Conservation (phyloP, 1,139 yeast genomes). For the Suhomyces chickasaworum region DNA sequence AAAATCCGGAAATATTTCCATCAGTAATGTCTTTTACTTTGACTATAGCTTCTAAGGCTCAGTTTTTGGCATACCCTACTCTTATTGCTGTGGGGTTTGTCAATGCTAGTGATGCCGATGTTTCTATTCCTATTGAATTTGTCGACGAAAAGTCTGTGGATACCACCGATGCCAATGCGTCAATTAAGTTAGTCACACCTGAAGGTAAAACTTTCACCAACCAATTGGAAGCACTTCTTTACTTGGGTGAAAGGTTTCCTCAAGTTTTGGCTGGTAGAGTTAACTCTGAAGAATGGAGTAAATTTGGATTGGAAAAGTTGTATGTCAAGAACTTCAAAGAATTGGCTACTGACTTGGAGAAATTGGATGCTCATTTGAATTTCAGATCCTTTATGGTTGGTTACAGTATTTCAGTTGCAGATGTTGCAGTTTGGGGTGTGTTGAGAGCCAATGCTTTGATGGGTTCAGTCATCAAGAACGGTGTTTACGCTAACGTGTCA, state of each 20-base stretch:
- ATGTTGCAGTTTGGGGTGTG: constrained; percentile 90
- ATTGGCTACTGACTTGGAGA: constrained; percentile 74
- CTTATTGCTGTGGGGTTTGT: constrained; percentile 76
- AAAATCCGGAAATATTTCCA: neutral
- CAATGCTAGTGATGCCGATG: constrained; percentile 50
- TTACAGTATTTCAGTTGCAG: constrained; percentile 68
- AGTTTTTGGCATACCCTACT: constrained; percentile 76
- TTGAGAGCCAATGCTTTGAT: constrained; percentile 90
- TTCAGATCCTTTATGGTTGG: constrained; percentile 81
- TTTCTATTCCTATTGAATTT: constrained; percentile 61
- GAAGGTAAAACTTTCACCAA: constrained; percentile 49
- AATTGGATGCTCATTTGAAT: constrained; percentile 79
- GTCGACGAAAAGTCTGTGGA: constrained; percentile 62
- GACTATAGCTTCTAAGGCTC: constrained; percentile 84
- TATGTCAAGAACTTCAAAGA: constrained; percentile 86
- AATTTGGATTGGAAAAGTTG: constrained; percentile 67
- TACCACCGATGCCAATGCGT: constrained; percentile 40
- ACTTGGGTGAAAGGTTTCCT: constrained; percentile 52
- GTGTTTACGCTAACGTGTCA: constrained; percentile 78
- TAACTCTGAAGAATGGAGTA: constrained; percentile 60
- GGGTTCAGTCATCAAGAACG: constrained; percentile 86
- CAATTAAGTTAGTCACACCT: constrained; percentile 46
- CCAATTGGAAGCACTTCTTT: constrained; percentile 45
- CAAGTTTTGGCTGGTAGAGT: constrained; percentile 32
- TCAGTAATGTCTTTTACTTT: constrained; percentile 39